Evolutionary conservation across 345 rosid species (phyloP).

Genomic region (Psidium guajava): DNA sequence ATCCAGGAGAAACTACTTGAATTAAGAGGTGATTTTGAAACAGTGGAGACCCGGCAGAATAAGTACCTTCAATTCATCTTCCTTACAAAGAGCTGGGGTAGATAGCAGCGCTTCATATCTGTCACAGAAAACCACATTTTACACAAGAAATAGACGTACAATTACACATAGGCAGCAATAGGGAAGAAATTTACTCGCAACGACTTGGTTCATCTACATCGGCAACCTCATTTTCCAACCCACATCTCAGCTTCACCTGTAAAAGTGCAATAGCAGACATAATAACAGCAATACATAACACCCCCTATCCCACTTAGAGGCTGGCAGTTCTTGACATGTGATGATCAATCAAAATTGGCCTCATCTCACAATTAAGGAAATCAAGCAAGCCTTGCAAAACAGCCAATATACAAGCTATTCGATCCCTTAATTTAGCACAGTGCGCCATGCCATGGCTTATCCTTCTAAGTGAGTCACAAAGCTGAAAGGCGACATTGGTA

Average conservation of each 20-base stretch:
- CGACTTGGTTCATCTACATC: slow-evolving; percentile 97
- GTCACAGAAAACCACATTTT: slow-evolving; percentile 6
- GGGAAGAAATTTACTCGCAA: slow-evolving; percentile 56
- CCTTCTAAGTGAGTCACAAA: background rate
- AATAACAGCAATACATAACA: background rate
- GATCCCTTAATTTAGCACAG: background rate
- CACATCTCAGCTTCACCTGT: slow-evolving; percentile 87
- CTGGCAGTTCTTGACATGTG: background rate
- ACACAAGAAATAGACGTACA: background rate
- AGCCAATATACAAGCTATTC: background rate
- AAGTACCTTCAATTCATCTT: slow-evolving; percentile 60
- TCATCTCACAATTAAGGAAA: background rate
- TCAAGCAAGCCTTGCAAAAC: background rate
- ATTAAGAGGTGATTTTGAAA: background rate
- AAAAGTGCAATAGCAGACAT: background rate
- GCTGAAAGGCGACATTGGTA: background rate
- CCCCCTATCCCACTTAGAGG: background rate
- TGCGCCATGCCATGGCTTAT: background rate
- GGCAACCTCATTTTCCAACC: slow-evolving; percentile 62
- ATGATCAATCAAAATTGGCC: background rate
- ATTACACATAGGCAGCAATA: background rate
- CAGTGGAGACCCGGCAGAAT: background rate
- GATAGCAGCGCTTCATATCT: slow-evolving; percentile 67
- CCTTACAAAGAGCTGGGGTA: slow-evolving; percentile 69
- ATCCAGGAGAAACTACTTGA: background rate